phyloP scores from a whole-genome alignment of 768 basidiomycete genomes.

The Xerocomellus dryophilus region DNA sequence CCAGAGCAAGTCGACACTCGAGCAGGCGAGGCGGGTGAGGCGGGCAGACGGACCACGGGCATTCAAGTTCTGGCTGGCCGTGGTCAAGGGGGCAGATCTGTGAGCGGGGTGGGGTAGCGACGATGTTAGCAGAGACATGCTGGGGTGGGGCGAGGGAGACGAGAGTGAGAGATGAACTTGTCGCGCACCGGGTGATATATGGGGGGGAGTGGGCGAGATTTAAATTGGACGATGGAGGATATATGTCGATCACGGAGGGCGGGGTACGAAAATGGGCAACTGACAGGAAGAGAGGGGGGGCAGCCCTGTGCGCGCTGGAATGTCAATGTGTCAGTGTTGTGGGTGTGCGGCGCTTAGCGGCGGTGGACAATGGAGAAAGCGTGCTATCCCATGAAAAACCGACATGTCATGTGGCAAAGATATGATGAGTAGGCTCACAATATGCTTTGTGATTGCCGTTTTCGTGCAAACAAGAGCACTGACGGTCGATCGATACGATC shows the following conservation, averaged over 20 bases:
- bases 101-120: neutral
- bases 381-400: neutral
- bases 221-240: slow-evolving; percentile 18
- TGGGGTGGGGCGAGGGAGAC: neutral
- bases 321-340: neutral
- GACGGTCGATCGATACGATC: slow-evolving; percentile 5
- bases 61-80: slow-evolving; percentile 10
- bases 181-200: neutral
- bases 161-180: neutral
- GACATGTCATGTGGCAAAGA: slow-evolving; percentile 5
- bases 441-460: slow-evolving; percentile 17
- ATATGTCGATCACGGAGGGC: slow-evolving; percentile 18
- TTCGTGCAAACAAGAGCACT: slow-evolving; percentile 28
- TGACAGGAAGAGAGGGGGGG: neutral
- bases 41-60: slow-evolving; percentile 5
- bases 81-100: neutral
- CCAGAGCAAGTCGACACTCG: slow-evolving; percentile 53
- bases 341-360: neutral
- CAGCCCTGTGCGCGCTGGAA: too few relatives aligned
- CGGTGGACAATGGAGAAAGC: slow-evolving; percentile 10
- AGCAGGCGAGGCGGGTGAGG: slow-evolving; percentile 38
- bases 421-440: slow-evolving; percentile 1
- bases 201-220: slow-evolving; percentile 14
- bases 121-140: neutral
- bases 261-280: slow-evolving; percentile 17